Evolutionary conservation across 2,329 filamentous ascomycete genomes (phyloP).

Genomic region (Fusarium torreyae): DNA sequence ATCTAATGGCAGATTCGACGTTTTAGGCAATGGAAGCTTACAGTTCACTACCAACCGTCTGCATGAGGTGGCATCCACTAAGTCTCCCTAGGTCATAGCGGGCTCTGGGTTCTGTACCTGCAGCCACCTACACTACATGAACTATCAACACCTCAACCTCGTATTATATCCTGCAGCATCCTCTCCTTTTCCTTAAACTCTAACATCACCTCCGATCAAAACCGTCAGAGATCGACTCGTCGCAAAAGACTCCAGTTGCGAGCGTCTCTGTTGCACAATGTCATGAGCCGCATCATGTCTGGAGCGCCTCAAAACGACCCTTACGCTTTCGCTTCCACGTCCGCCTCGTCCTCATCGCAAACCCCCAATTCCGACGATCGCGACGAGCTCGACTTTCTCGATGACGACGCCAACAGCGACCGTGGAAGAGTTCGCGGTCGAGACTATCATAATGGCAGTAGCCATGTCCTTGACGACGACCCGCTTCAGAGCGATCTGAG

Average conservation of each 20-base stretch:
- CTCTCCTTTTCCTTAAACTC: constrained; percentile 2
- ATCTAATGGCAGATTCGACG: constrained; percentile 9
- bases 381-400: constrained; percentile 65
- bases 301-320: constrained; percentile 55
- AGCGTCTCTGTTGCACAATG: constrained; percentile 52
- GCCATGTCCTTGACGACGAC: constrained; percentile 67
- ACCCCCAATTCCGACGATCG: constrained; percentile 55
- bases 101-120: background rate
- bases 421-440: constrained; percentile 24
- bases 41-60: constrained; percentile 3
- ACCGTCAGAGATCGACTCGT: background rate
- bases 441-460: constrained; percentile 33
- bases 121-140: background rate
- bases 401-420: constrained; percentile 45
- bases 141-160: constrained; percentile 1
- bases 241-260: constrained; percentile 37
- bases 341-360: constrained; percentile 51
- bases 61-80: constrained; percentile 21
- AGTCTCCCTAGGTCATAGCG: constrained; percentile 3
- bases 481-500: constrained; percentile 66
- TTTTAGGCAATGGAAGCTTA: constrained; percentile 29
- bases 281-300: constrained; percentile 60
- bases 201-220: background rate
- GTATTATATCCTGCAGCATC: background rate
- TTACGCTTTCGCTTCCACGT: constrained; percentile 56